A percentile compares a stretch with the other conserved stretches of the same genome.
Evolutionary conservation across 164 flowering plant genomes (phyloP).

Genomic region (Vitis cinerea): DNA sequence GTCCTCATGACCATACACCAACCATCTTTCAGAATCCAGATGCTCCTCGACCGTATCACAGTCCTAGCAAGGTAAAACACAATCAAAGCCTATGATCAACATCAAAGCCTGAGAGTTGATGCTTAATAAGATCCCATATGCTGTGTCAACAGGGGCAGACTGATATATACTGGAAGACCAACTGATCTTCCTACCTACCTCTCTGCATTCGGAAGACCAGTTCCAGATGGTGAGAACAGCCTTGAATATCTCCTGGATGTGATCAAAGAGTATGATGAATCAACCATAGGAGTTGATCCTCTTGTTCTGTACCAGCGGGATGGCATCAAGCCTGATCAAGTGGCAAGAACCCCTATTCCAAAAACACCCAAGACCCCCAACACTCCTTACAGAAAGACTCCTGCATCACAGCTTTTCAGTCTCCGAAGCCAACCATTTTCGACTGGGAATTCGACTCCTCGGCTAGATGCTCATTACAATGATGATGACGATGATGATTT

Average conservation of each 20-base stretch:
- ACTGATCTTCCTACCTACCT: constrained; percentile 47
- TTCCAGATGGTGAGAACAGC: constrained; percentile 72
- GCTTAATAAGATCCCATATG: no score
- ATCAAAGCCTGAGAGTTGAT: no score
- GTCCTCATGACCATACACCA: constrained; percentile 90
- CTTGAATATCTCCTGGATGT: constrained; percentile 73
- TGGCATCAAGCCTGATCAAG: constrained; percentile 61
- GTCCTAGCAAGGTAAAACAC: constrained; percentile 59
- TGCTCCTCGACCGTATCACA: constrained; percentile 68
- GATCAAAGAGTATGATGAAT: constrained; percentile 77
- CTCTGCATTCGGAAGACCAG: constrained; percentile 64
- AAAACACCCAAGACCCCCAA: constrained; percentile 33
- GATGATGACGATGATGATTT: constrained; percentile 44
- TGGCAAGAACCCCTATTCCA: constrained; percentile 47
- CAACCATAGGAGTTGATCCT: constrained; percentile 68
- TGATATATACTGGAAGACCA: constrained; percentile 64
- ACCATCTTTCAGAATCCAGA: constrained; percentile 72
- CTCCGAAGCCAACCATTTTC: constrained; percentile 44
- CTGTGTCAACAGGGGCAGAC: constrained; percentile 50
- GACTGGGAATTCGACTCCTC: constrained; percentile 23
- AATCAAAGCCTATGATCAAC: no score
- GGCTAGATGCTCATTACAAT: constrained; percentile 11
- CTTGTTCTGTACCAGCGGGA: constrained; percentile 59
- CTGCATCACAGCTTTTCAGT: constrained; percentile 30
- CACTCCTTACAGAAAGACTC: constrained; percentile 26